Conservation (phyloP, 2,329 filamentous ascomycete species). For the Trichoderma sp. region DNA sequence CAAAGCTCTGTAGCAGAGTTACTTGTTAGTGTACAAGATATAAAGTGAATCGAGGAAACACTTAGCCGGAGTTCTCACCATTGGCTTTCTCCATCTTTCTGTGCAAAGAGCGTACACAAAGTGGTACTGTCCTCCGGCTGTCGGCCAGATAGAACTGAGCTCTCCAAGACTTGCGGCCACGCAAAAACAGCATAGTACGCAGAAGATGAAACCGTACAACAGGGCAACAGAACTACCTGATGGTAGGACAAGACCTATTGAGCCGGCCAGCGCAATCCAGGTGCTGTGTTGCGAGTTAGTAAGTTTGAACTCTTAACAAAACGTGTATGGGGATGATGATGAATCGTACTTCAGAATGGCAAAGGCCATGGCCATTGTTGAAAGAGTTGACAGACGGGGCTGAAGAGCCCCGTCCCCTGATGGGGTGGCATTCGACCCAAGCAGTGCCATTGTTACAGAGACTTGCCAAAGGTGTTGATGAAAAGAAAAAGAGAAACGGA, state of each 20-base stretch:
- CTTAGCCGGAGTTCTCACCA: background rate
- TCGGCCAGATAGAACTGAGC: conserved; percentile 9
- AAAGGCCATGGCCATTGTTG: conserved; percentile 14
- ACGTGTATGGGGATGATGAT: background rate
- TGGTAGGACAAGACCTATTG: conserved; percentile 4
- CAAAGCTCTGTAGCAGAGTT: background rate
- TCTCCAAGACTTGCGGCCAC: conserved; percentile 10
- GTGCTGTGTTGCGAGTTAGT: background rate
- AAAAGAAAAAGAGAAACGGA: background rate
- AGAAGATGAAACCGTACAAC: conserved; percentile 8
- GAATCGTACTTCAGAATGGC: conserved; percentile 5
- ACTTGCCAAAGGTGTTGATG: background rate
- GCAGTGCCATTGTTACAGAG: background rate
- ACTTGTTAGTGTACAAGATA: background rate
- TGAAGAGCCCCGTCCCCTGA: conserved; percentile 11
- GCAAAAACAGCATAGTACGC: conserved; percentile 1
- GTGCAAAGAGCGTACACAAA: conserved; percentile 13
- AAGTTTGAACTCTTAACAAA: background rate
- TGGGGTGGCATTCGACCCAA: background rate
- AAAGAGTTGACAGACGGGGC: conserved; percentile 7
- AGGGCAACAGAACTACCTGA: conserved; percentile 7
- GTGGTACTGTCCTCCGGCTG: conserved; percentile 8
- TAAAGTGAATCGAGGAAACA: background rate
- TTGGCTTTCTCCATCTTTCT: conserved; percentile 5
- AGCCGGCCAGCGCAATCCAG: conserved; percentile 11